Conservation (phyloP, 108 stramenopile genomes). For the Skeletonema marinoi region DNA sequence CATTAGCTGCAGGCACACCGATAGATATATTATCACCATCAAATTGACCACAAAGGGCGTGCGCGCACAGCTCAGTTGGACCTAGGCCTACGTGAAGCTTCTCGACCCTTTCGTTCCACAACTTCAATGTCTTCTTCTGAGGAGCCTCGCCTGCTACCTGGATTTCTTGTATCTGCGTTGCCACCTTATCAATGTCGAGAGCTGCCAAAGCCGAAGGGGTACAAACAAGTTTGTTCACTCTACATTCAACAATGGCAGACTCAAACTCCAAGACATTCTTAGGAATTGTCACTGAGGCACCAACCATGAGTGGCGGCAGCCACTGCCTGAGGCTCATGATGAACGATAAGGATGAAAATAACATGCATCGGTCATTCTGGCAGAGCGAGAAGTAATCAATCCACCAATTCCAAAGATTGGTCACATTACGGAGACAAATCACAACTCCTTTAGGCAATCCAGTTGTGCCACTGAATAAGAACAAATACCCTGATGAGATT, state of each 20-base stretch:
- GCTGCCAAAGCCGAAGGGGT: slow-evolving; percentile 27
- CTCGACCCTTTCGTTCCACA: slow-evolving; percentile 5
- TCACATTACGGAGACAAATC: slow-evolving; percentile 20
- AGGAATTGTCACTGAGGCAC: slow-evolving; percentile 11
- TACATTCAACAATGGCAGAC: slow-evolving; percentile 15
- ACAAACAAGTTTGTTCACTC: slow-evolving; percentile 32
- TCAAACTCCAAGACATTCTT: slow-evolving; percentile 17
- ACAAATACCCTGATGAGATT: background rate
- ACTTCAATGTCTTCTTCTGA: background rate
- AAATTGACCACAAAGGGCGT: slow-evolving; percentile 33
- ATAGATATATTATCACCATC: slow-evolving; percentile 27
- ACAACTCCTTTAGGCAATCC: slow-evolving; percentile 3
- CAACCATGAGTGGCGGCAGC: slow-evolving; percentile 14
- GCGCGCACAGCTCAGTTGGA: slow-evolving; percentile 30
- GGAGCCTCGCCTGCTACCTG: slow-evolving; percentile 36
- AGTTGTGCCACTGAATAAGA: background rate
- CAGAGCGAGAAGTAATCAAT: slow-evolving; percentile 14
- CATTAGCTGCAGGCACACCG: slow-evolving; percentile 30
- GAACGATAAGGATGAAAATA: slow-evolving; percentile 30
- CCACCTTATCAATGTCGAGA: slow-evolving; percentile 25
- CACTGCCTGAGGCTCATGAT: slow-evolving; percentile 34
- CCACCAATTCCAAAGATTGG: slow-evolving; percentile 30
- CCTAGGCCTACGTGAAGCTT: slow-evolving; percentile 19
- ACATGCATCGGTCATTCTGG: slow-evolving; percentile 6
- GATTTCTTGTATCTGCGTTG: slow-evolving; percentile 9